Evolutionary conservation across 352 stramenopile species (phyloP).

Genomic region (Globisporangium sylvaticum): DNA sequence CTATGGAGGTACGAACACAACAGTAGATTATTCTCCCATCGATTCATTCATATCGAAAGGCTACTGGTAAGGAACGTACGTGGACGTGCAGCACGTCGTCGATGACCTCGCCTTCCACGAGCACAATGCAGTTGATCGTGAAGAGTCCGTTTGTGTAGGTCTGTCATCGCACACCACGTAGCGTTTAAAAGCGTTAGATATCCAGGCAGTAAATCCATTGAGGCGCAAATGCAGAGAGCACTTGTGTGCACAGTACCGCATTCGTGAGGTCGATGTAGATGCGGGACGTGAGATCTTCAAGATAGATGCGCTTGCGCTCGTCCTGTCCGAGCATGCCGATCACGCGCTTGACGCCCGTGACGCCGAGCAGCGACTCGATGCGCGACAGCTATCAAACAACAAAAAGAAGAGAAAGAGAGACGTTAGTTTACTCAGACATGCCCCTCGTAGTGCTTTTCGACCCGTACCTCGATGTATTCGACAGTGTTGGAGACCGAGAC

Average conservation of each 20-base stretch:
- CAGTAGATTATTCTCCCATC: neutral
- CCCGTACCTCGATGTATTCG: slow-evolving; percentile 66
- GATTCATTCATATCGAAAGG: neutral
- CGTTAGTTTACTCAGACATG: neutral
- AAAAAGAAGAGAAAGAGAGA: neutral
- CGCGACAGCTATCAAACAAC: slow-evolving; percentile 48
- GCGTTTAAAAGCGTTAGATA: neutral
- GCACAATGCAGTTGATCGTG: slow-evolving; percentile 89
- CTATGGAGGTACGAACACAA: slow-evolving; percentile 20
- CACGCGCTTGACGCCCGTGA: slow-evolving; percentile 70
- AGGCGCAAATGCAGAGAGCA: neutral
- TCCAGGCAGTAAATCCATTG: neutral
- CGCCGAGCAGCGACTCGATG: slow-evolving; percentile 83
- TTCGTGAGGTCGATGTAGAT: slow-evolving; percentile 77
- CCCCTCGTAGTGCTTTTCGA: neutral
- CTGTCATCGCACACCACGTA: slow-evolving; percentile 18
- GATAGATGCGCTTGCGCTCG: slow-evolving; percentile 69
- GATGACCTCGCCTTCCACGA: slow-evolving; percentile 92
- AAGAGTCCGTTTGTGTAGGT: slow-evolving; percentile 86
- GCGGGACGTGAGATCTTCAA: slow-evolving; percentile 80
- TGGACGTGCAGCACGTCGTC: slow-evolving; percentile 90
- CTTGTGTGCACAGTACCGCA: slow-evolving; percentile 24
- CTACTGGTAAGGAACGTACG: slow-evolving; percentile 27
- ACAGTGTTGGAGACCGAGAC: slow-evolving; percentile 46
- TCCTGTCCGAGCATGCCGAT: slow-evolving; percentile 86